Base-by-base conservation (phyloP, 345 rosid genomes). In the Cardiospermum halicacabum region DNA sequence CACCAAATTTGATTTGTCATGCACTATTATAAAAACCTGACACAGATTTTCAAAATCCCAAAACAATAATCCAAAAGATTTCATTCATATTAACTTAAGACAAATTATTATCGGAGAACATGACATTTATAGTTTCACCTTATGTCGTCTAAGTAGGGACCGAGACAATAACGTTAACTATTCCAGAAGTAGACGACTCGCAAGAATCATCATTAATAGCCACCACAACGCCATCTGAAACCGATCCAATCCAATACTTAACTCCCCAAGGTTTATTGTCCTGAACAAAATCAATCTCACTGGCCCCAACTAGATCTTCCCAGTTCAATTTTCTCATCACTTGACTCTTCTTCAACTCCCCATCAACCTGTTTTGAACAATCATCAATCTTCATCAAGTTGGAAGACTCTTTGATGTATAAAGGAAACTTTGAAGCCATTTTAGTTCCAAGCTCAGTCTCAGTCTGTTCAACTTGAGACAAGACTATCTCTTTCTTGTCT, bases 161-260 rank as follows among this genome's bases (percentile, higher is more conserved):
- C 18, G 24, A 25, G 51, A 18, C 22, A 26, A 37, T 65, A 42
- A 77, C 27, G 56, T 61, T 65, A 48, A 72, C 15, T n/a, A n/a
- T n/a, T 25, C 30, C 54, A 26, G 51, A 27, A 22, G 25, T 39
- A 11, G 26, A 64, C 7, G 22, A 66, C 36, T 60, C 68, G 15
- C 11, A 5, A 0, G 67, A 43, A 62, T 72, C 66, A 62, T 72
- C 62, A 9, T 82, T 81, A 45, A 77, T 21, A 39, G 77, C 78
- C 57, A 82, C 54, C 30, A 81, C 82, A 58, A 82, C 36, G 43
- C 89, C 93, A 48, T 65, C 67, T 0, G 30, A 53, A 4, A 45
- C 49, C 7, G 75, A 73, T 8, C 83, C 85, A 65, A 83, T 39
- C 97, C 96, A 89, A 40, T 77, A 56, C 0, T 91, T 73, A 53